Conservation (phyloP, 108 stramenopile genomes). For the Nitzschia inconspicua region DNA sequence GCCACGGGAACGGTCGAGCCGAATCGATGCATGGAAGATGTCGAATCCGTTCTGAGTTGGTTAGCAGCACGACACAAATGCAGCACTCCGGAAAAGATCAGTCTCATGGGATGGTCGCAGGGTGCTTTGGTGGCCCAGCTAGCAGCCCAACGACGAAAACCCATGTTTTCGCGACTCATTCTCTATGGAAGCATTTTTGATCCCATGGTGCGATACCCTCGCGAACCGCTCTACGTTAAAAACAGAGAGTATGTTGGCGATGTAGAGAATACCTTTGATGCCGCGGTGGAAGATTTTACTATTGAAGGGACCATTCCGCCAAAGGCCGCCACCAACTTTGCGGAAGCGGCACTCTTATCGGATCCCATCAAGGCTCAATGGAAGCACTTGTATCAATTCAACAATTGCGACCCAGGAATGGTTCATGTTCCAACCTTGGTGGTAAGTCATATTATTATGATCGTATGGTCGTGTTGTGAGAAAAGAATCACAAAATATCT, state of each 20-base stretch:
- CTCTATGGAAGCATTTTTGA: conserved; percentile 87
- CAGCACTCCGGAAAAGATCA: conserved; percentile 14
- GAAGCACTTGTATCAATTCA: conserved; percentile 84
- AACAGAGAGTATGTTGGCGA: conserved; percentile 17
- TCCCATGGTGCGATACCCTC: conserved; percentile 65
- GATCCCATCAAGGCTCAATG: conserved; percentile 85
- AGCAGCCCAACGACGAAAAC: conserved; percentile 54
- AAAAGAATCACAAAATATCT: not conserved
- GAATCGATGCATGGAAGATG: conserved; percentile 69
- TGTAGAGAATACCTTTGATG: conserved; percentile 62
- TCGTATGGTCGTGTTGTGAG: not conserved
- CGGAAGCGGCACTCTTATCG: conserved; percentile 68
- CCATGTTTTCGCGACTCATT: conserved; percentile 59
- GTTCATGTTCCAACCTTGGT: conserved; percentile 81
- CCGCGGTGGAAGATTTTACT: conserved; percentile 87
- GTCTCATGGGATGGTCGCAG: conserved; percentile 81
- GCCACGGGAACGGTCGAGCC: conserved; percentile 61
- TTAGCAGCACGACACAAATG: conserved; percentile 47
- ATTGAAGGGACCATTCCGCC: conserved; percentile 75
- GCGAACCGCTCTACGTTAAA: conserved; percentile 57
- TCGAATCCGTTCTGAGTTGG: conserved; percentile 73
- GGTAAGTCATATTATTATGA: conserved; percentile 21
- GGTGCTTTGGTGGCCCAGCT: conserved; percentile 86
- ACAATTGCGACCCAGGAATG: conserved; percentile 79
- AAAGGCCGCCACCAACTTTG: conserved; percentile 54